Conservation (phyloP, 2,329 filamentous ascomycete genomes). For the Colletotrichum zoysiae region DNA sequence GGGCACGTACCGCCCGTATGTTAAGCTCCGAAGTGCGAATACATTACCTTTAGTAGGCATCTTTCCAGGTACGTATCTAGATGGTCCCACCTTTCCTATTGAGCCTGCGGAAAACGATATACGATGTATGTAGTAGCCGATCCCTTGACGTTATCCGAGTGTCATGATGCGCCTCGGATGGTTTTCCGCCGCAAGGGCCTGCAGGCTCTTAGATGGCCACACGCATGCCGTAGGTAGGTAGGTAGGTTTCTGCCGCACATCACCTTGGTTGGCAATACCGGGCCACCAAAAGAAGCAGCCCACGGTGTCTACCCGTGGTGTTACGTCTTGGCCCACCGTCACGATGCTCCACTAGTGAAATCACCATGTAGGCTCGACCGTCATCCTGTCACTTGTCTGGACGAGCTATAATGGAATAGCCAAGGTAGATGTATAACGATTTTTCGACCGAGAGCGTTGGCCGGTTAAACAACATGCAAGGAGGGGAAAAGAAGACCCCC, state of each 20-base stretch:
- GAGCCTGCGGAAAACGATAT: conserved; percentile 15
- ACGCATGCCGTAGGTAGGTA: neutral
- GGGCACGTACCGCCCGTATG: conserved; percentile 35
- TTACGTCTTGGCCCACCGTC: conserved; percentile 20
- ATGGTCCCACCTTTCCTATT: conserved; percentile 35
- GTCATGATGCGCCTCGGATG: conserved; percentile 39
- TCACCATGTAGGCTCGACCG: neutral
- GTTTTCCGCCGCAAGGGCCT: conserved; percentile 36
- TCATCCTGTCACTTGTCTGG: conserved; percentile 8
- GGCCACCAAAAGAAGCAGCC: conserved; percentile 18
- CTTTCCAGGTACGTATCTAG: neutral
- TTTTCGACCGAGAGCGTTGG: conserved; percentile 26
- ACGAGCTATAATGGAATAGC: neutral
- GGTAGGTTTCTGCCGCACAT: conserved; percentile 8
- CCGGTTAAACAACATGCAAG: conserved; percentile 11
- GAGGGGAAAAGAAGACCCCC: conserved; percentile 10
- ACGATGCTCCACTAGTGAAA: conserved; percentile 3
- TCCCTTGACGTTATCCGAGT: conserved; percentile 34
- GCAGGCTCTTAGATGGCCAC: conserved; percentile 33
- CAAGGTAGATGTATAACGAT: conserved; percentile 9
- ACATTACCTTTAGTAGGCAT: conserved; percentile 22
- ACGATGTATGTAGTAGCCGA: conserved; percentile 22
- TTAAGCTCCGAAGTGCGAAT: conserved; percentile 40
- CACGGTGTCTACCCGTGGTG: neutral
- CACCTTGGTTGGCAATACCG: conserved; percentile 1